phyloP scores from a whole-genome alignment of 306 rosid species.

The Corylus heterophylla region DNA sequence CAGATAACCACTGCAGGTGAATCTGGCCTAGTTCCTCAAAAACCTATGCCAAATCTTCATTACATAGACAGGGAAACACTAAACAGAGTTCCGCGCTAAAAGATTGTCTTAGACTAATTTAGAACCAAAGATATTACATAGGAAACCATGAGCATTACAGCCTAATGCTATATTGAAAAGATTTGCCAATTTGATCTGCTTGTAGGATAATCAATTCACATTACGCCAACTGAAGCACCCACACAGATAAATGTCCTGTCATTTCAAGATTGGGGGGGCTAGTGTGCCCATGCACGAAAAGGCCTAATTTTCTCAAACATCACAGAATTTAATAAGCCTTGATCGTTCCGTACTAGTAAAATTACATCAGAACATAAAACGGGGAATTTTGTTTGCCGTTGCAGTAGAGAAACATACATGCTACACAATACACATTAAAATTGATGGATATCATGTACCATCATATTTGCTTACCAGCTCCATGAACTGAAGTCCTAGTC shows the following conservation, averaged over 20 bases:
- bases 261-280: background rate
- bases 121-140: background rate
- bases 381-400: background rate
- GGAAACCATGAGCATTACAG: background rate
- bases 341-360: background rate
- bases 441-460: slow-evolving; percentile 1
- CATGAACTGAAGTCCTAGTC: slow-evolving; percentile 84
- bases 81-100: background rate
- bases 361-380: background rate
- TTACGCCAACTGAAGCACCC: background rate
- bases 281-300: background rate
- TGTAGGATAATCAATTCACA: background rate
- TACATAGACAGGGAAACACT: background rate
- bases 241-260: background rate
- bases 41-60: background rate
- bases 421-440: background rate
- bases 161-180: background rate
- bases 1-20: background rate
- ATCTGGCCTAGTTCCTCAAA: background rate
- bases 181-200: background rate
- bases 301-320: background rate
- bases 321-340: background rate
- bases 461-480: slow-evolving; percentile 68
- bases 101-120: background rate
- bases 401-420: background rate